Percentiles rank a stretch among this genome's conserved stretches.
Evolutionary conservation across 1,139 yeast genomes (phyloP).

Genomic region (Sporopachydermia cereana): DNA sequence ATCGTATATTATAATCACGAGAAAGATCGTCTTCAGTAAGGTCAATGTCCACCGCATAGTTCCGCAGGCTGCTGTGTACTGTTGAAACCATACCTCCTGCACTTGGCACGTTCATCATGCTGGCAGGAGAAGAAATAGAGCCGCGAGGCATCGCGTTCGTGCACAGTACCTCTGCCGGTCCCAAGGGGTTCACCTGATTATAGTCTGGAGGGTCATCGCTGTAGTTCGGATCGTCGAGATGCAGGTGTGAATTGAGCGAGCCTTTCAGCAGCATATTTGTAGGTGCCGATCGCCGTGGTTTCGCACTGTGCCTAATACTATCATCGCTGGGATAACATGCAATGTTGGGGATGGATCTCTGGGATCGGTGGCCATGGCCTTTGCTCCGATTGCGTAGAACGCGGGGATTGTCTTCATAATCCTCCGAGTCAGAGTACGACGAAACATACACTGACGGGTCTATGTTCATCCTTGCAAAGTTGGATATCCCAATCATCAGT

Average conservation of each 20-base stretch:
- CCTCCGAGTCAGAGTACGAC: constrained; percentile 3
- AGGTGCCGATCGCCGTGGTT: too few species aligned
- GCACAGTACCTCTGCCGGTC: neutral
- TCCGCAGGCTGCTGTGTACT: neutral
- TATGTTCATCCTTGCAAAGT: neutral
- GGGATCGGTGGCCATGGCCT: neutral
- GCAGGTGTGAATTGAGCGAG: too few species aligned
- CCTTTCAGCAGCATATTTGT: too few species aligned
- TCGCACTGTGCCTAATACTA: neutral
- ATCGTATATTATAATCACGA: neutral
- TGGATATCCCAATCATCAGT: too few species aligned
- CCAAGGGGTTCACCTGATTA: neutral
- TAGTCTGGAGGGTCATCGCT: constrained; percentile 5
- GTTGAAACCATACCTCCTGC: too few species aligned
- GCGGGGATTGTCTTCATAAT: neutral
- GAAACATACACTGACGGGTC: constrained; percentile 2
- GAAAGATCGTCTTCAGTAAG: neutral
- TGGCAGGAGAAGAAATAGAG: constrained; percentile 2
- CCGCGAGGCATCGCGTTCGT: neutral
- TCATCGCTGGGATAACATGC: too few species aligned
- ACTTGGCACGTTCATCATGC: neutral
- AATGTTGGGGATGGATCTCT: neutral
- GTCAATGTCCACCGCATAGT: neutral
- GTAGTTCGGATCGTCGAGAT: too few species aligned
- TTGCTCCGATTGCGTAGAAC: neutral